These are phyloP conservation scores for Acarospora socialis DNA, from an alignment of 2,329 filamentous ascomycete genomes.

Conservation along the genomic window DNA sequence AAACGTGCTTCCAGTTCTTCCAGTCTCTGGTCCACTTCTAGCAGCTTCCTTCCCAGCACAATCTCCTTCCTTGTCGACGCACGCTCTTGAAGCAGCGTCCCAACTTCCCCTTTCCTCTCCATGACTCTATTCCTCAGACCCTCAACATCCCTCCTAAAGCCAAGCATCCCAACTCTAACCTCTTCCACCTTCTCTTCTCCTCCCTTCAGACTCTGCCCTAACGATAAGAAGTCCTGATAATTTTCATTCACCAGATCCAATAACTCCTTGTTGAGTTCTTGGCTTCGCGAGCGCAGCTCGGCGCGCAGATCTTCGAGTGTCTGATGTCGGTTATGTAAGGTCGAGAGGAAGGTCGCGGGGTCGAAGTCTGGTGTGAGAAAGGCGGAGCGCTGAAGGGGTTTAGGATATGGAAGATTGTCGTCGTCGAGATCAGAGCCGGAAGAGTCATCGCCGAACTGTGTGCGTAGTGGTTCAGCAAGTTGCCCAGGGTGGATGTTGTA, in stretches of 20 bases:
- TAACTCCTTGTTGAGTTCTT: conserved; percentile 69
- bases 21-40: conserved; percentile 32
- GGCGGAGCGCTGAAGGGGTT: conserved; percentile 65
- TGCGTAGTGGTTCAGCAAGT: conserved; percentile 5
- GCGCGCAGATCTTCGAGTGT: conserved; percentile 84
- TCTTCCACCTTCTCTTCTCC: conserved; percentile 88
- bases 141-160: conserved; percentile 70
- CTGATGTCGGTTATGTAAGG: conserved; percentile 75
- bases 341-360: conserved; percentile 67
- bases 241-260: conserved; percentile 91
- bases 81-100: conserved; percentile 50
- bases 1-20: conserved; percentile 52
- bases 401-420: conserved; percentile 71
- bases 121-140: conserved; percentile 54
- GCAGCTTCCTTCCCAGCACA: conserved; percentile 39
- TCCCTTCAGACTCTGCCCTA: conserved; percentile 68
- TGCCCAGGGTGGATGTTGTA: background rate
- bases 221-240: conserved; percentile 76
- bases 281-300: conserved; percentile 69
- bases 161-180: conserved; percentile 71
- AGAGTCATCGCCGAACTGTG: conserved; percentile 30
- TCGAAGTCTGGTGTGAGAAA: conserved; percentile 70
- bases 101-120: conserved; percentile 49
- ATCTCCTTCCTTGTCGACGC: conserved; percentile 48
- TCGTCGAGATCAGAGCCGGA: conserved; percentile 43